Evolutionary conservation across 495 filamentous ascomycete species (phyloP).

Genomic region (Tuber melanosporum): DNA sequence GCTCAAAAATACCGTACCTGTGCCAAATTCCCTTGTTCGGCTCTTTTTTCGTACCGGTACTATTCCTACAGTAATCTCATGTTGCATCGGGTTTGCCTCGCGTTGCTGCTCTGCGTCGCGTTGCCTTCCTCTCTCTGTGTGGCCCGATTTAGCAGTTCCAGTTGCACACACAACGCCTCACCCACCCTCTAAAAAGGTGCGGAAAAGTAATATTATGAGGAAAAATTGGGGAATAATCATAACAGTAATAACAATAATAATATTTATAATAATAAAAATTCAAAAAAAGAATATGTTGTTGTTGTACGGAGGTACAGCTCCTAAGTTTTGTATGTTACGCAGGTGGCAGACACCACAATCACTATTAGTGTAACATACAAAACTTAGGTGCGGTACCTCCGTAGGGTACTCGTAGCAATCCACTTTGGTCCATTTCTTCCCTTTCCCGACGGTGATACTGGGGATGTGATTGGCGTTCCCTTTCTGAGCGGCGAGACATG

Average conservation of each 20-base stretch:
- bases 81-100: neutral
- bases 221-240: neutral
- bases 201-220: neutral
- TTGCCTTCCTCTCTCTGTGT: neutral
- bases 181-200: too few species aligned
- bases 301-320: too few species aligned
- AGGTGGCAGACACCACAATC: too few species aligned
- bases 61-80: neutral
- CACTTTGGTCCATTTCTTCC: slow-evolving; percentile 35
- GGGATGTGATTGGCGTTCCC: slow-evolving; percentile 32
- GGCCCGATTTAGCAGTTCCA: neutral
- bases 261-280: neutral
- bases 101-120: neutral
- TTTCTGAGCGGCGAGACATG: slow-evolving; percentile 27
- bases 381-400: too few species aligned
- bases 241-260: neutral
- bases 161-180: neutral
- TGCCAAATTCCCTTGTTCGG: neutral
- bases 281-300: neutral
- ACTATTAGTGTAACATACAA: too few species aligned
- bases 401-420: too few species aligned
- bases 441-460: slow-evolving; percentile 19
- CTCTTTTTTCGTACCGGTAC: neutral
- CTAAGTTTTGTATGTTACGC: too few species aligned
- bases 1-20: neutral